Evolutionary conservation across 352 stramenopile species (phyloP).

Genomic region (Globisporangium camurandrum): DNA sequence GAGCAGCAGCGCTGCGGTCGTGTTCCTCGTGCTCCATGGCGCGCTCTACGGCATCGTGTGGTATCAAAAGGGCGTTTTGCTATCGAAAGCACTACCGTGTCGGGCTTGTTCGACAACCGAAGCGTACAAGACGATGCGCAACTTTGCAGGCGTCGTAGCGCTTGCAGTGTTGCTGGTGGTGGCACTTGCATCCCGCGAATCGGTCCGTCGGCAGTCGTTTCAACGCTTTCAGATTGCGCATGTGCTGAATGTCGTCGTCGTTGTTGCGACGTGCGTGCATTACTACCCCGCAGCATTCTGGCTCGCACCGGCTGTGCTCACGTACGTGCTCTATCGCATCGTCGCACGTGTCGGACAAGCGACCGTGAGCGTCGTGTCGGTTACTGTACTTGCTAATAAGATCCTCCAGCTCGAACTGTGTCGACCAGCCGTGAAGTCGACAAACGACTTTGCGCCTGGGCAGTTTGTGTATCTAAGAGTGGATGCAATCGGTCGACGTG

Average conservation of each 20-base stretch:
- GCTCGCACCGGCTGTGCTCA: slow-evolving; percentile 38
- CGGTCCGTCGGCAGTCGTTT: slow-evolving; percentile 43
- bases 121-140: slow-evolving; percentile 45
- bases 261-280: slow-evolving; percentile 45
- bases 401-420: slow-evolving; percentile 54
- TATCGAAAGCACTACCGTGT: slow-evolving; percentile 52
- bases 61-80: slow-evolving; percentile 39
- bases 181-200: slow-evolving; percentile 36
- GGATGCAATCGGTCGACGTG: slow-evolving; percentile 32
- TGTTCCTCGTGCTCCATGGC: slow-evolving; percentile 39
- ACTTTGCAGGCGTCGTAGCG: slow-evolving; percentile 57
- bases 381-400: slow-evolving; percentile 28
- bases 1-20: slow-evolving; percentile 41
- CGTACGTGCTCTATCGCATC: slow-evolving; percentile 56
- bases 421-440: slow-evolving; percentile 8
- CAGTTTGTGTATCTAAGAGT: slow-evolving; percentile 76
- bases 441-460: slow-evolving; percentile 37
- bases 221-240: slow-evolving; percentile 49
- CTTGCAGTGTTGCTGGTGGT: slow-evolving; percentile 32
- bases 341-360: slow-evolving; percentile 35
- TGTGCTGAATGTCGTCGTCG: slow-evolving; percentile 36
- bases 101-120: slow-evolving; percentile 27
- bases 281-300: slow-evolving; percentile 63
- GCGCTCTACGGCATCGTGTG: slow-evolving; percentile 48
- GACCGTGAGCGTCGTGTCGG: slow-evolving; percentile 33